Base-by-base conservation (phyloP, 371 early-diverging fungal genomes). In the Fennellomyces sp. region DNA sequence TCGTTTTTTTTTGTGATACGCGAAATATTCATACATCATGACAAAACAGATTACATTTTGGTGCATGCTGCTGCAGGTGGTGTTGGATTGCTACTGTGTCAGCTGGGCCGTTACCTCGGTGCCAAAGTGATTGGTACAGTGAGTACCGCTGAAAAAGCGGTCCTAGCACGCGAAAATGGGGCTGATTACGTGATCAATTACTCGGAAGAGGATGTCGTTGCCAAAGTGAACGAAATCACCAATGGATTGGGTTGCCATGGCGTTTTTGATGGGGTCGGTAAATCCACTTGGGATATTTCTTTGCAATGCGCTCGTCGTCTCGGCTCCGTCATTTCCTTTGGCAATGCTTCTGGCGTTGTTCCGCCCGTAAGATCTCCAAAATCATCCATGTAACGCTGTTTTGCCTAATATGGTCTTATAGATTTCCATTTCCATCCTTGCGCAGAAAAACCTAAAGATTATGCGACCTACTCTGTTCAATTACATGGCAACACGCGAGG, bases 11-110 rank as follows among this genome's bases (percentile, higher is more conserved):
- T n/a, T n/a, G n/a, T n/a, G n/a, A n/a, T n/a, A n/a, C n/a, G n/a
- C n/a, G n/a, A n/a, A n/a, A n/a, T n/a, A n/a, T n/a, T n/a, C n/a
- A n/a, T n/a, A n/a, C n/a, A n/a, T n/a, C n/a, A n/a, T n/a, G n/a
- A n/a, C n/a, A n/a, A n/a, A 26, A 17, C 56, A 71, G 93, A 95
- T 65, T 86, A 76, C 64, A 86, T 96, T 38, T 71, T 97, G 49
- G 78, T 97, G 33, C 92, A 93, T 64, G 96, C 97, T 11, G 96
- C 94, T 0, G 97, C 97, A 10, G 97, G 97, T 15, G 96, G 97
- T 30, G 90, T 91, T 10, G 97, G 97, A 5, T 70, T 86, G 13
- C 65, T 94, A 23, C 76, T 96, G 29, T 82, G 85, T 41, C 93
- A 91, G 72, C 66, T 97, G 70, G 78, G 84, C 66, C 89, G 88